These are phyloP conservation scores for Leccinum subatratum DNA, from an alignment of 1,284 basidiomycete genomes.

Conservation along the genomic window DNA sequence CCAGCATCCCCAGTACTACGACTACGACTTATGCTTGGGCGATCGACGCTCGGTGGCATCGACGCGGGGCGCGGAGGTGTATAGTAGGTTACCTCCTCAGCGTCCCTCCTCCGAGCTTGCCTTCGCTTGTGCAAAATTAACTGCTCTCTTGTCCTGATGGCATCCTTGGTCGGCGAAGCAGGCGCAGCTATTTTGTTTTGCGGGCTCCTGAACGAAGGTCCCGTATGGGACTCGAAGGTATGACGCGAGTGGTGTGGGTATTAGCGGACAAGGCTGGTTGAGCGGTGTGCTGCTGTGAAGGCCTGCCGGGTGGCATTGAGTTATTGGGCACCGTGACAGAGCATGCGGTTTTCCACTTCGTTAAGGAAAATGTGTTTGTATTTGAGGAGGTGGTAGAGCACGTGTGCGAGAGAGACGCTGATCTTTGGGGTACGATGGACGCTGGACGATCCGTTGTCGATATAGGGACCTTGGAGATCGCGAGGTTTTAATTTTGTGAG, in stretches of 20 bases:
- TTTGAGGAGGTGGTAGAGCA: too few species aligned
- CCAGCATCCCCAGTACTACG: constrained; percentile 70
- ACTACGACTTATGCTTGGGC: constrained; percentile 60
- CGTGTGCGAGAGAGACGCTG: too few species aligned
- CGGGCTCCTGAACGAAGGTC: constrained; percentile 29
- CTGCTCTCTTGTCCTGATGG: constrained; percentile 61
- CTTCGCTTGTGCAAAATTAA: constrained; percentile 69
- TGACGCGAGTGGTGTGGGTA: too few species aligned
- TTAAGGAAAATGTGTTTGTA: too few species aligned
- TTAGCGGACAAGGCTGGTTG: too few species aligned
- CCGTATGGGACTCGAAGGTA: too few species aligned
- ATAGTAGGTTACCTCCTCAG: constrained; percentile 40
- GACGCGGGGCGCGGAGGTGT: constrained; percentile 29
- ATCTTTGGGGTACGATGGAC: constrained; percentile 12
- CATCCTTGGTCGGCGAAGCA: constrained; percentile 57
- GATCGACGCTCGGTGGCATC: constrained; percentile 36
- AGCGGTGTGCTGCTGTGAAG: too few species aligned
- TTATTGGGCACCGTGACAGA: too few species aligned
- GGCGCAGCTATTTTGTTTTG: constrained; percentile 18
- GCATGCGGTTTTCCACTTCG: too few species aligned
- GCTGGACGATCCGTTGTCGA: constrained; percentile 14
- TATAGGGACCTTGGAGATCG: constrained; percentile 30
- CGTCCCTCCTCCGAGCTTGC: constrained; percentile 53
- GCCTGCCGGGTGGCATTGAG: too few species aligned
- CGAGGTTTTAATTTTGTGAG: constrained; percentile 36